Base-by-base conservation (phyloP, 2,329 filamentous ascomycete genomes). In the Phaeomoniella chlamydospora region DNA sequence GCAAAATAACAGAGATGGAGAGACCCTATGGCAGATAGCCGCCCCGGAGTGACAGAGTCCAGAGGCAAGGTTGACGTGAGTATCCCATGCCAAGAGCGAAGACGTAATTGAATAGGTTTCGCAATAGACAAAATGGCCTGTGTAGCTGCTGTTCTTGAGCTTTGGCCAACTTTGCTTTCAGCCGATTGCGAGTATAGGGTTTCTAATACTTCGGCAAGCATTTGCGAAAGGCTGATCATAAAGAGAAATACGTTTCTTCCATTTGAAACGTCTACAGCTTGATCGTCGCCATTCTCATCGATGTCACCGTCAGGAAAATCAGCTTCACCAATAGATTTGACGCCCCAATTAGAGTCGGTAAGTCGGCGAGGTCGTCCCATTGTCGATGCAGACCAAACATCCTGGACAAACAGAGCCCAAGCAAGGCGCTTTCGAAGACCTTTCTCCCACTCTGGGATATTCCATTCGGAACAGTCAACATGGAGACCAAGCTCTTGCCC, bases 381-480 rank as follows among this genome's bases (percentile, higher is more conserved):
- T 17, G 71, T 65, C 26, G 74, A 57, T 2, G 68, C 64, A 2
- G 68, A 65, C 72, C 69, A 77, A 45, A 70, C 74, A 42, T 80
- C 75, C 47, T 79, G 74, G 62, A 77, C 73, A 42, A 68, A 79
- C 0, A 77, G 52, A 2, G 68, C 74, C 75, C 76, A 80, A 0
- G 70, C 73, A 0, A 80, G 54, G 11, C 76, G 58, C 45, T 72
- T 70, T 11, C 76, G 59, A 13, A 79, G 55, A 0, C 73, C 70
- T 37, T 71, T 66, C 45, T 80, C 76, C 73, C 74, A 78, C 0
- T 58, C 54, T 2, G 74, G 74, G 30, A 80, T 69, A 9, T 67
- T 64, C 76, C 76, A 80, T 14, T 59, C 53, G 0, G 69, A 67
- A 42, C 72, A 75, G 47, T 80, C 74, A 2, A 77, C 58, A 37